Evolutionary conservation across 345 rosid genomes (phyloP).

Genomic region (Brassica napus): Da-Ae NC_063439.1:24654001-24654500

Average conservation of each 20-base stretch:
- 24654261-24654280: not conserved
- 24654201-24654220: not conserved
- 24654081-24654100: slow-evolving; percentile 91
- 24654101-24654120: slow-evolving; percentile 80
- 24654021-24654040: slow-evolving; percentile 47
- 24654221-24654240: not conserved
- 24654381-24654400: not conserved
- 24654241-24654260: not conserved
- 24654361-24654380: slow-evolving; percentile 24
- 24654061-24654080: slow-evolving; percentile 66
- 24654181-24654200: not conserved
- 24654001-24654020: slow-evolving; percentile 7
- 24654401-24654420: not conserved
- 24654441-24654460: not conserved
- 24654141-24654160: slow-evolving; percentile 74
- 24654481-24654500: slow-evolving; percentile 71
- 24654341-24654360: slow-evolving; percentile 85
- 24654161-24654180: slow-evolving; percentile 62
- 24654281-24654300: slow-evolving; percentile 25
- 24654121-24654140: slow-evolving; percentile 87
- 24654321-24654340: slow-evolving; percentile 89
- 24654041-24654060: slow-evolving; percentile 49
- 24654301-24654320: slow-evolving; percentile 72
- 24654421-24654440: not conserved
- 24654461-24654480: slow-evolving; percentile 82